Evolutionary conservation across 345 rosid species (phyloP).

Genomic region (Citrus reticulata): DNA sequence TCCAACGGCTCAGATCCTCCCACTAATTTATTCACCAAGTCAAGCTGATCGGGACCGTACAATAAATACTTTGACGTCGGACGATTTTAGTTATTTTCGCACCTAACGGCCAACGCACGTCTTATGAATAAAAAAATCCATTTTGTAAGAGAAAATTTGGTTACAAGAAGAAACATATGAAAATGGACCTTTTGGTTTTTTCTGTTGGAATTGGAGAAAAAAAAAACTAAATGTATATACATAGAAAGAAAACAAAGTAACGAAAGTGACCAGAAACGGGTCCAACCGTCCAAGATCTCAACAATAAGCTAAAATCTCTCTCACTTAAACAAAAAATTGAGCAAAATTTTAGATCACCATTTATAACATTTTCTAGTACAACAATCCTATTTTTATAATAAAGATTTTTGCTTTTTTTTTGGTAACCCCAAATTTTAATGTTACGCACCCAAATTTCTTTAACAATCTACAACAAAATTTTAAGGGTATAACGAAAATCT

Average conservation of each 20-base stretch:
- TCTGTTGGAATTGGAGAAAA: neutral
- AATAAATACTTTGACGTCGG: too few species aligned
- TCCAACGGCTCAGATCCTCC: neutral
- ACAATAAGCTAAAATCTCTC: too few species aligned
- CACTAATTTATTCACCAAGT: neutral
- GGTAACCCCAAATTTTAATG: too few species aligned
- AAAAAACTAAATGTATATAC: neutral
- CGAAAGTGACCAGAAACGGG: constrained; percentile 1
- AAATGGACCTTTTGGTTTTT: neutral
- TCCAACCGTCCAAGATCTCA: neutral
- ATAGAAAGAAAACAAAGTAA: neutral
- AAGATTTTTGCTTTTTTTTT: too few species aligned
- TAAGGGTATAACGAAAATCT: too few species aligned
- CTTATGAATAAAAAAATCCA: neutral
- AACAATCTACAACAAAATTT: too few species aligned
- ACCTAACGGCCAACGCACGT: too few species aligned
- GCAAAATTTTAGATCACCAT: neutral
- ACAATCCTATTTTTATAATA: too few species aligned
- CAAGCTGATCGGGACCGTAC: too few species aligned
- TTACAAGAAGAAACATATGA: neutral
- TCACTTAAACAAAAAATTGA: neutral
- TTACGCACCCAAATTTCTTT: too few species aligned
- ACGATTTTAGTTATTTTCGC: too few species aligned
- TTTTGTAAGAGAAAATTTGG: neutral
- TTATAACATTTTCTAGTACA: too few species aligned